Evolutionary conservation across 2,329 filamentous ascomycete species (phyloP).

Genomic region (Neofusicoccum kwambonambiense): DNA sequence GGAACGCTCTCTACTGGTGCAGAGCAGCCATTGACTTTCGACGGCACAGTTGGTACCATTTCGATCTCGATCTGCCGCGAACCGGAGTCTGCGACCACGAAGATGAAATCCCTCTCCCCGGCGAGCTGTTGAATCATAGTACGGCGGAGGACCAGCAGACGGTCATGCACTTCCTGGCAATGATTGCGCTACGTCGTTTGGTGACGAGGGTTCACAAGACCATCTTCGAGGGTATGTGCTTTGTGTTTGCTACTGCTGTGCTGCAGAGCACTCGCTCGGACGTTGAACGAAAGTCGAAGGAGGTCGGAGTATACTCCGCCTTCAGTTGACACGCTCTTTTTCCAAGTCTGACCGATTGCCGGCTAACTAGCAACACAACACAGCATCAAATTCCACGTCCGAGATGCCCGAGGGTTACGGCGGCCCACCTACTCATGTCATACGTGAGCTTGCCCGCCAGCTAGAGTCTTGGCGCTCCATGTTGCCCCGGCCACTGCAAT

Average conservation of each 20-base stretch:
- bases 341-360: not conserved
- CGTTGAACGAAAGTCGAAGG: not conserved
- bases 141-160: constrained; percentile 44
- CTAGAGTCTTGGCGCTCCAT: constrained; percentile 59
- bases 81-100: constrained; percentile 57
- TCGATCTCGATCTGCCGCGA: constrained; percentile 59
- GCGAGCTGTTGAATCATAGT: constrained; percentile 48
- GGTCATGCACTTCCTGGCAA: constrained; percentile 60
- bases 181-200: constrained; percentile 57
- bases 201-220: constrained; percentile 54
- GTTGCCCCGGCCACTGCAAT: constrained; percentile 55
- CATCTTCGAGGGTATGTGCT: constrained; percentile 52
- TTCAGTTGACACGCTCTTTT: not conserved
- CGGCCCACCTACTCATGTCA: constrained; percentile 42
- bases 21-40: constrained; percentile 2
- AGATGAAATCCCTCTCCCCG: constrained; percentile 54
- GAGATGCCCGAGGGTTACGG: constrained; percentile 32
- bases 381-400: constrained; percentile 16
- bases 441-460: constrained; percentile 54
- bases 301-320: constrained; percentile 20
- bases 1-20: no score
- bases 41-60: constrained; percentile 49
- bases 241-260: not conserved
- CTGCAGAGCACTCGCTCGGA: constrained; percentile 1
- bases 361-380: not conserved